phyloP scores from a whole-genome alignment of 768 basidiomycete genomes.

The Suillus subluteus region DNA sequence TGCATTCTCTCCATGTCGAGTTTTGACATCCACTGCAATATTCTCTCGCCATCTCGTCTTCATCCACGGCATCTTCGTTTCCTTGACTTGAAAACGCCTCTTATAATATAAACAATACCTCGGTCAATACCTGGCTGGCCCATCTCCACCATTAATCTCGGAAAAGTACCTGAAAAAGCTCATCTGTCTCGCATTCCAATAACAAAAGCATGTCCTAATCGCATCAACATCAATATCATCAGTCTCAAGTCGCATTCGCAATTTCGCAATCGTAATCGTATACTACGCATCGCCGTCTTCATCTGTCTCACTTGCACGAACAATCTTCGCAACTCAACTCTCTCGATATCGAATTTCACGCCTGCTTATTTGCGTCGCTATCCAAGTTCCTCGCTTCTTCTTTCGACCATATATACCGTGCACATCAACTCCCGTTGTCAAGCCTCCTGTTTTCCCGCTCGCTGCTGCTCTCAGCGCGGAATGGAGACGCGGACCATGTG shows the following conservation, averaged over 20 bases:
- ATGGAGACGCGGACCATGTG: conserved; percentile 26
- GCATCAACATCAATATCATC: conserved; percentile 31
- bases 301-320: conserved; percentile 27
- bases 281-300: conserved; percentile 27
- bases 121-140: conserved; percentile 22
- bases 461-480: conserved; percentile 22
- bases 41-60: conserved; percentile 21
- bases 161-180: conserved; percentile 20
- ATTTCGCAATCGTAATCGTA: conserved; percentile 23
- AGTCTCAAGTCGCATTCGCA: conserved; percentile 24
- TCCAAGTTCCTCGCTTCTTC: conserved; percentile 9
- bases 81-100: conserved; percentile 27
- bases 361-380: conserved; percentile 10
- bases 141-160: conserved; percentile 37
- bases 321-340: conserved; percentile 40
- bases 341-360: conserved; percentile 15
- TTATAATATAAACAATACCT: conserved; percentile 23
- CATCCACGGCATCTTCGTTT: conserved; percentile 16
- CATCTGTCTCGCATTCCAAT: conserved; percentile 4
- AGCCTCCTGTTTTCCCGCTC: conserved; percentile 24
- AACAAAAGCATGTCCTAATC: conserved; percentile 14
- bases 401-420: conserved; percentile 11
- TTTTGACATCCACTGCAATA: conserved; percentile 30
- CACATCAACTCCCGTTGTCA: conserved; percentile 10
- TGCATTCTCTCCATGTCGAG: conserved; percentile 29